A percentile compares a stretch with the other conserved stretches of the same genome.
Conservation (phyloP, 2,329 filamentous ascomycete genomes). For the Botrytis medusae region DNA sequence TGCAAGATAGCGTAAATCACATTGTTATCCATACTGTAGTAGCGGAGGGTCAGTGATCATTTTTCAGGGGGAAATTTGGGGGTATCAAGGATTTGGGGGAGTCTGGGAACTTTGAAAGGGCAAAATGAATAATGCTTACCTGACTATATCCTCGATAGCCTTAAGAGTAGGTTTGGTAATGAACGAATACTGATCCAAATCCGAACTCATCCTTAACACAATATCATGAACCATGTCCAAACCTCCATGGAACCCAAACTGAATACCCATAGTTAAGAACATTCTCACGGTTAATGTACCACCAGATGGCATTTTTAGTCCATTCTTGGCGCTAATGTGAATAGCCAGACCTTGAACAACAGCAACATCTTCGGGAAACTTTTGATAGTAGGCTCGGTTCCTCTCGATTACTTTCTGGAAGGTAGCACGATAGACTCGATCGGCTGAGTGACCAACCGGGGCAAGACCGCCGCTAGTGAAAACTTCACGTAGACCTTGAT, state of each 20-base stretch:
- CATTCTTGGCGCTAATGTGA: constrained; percentile 55
- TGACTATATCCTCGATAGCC: constrained; percentile 59
- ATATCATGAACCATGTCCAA: constrained; percentile 73
- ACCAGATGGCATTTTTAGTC: constrained; percentile 68
- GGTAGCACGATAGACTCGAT: constrained; percentile 72
- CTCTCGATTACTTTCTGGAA: constrained; percentile 69
- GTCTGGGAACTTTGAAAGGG: neutral
- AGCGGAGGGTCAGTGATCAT: neutral
- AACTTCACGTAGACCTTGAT: constrained; percentile 74
- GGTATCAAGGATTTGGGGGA: neutral
- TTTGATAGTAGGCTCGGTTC: constrained; percentile 73
- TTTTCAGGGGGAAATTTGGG: neutral
- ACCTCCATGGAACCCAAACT: constrained; percentile 77
- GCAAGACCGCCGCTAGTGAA: constrained; percentile 85
- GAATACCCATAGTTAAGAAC: constrained; percentile 74
- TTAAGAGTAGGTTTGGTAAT: constrained; percentile 71
- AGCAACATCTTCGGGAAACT: constrained; percentile 78
- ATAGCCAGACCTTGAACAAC: constrained; percentile 52
- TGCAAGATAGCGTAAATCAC: constrained; percentile 53
- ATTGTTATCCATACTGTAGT: neutral
- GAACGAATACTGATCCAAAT: constrained; percentile 74
- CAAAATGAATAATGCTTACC: neutral
- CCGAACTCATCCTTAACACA: constrained; percentile 67
- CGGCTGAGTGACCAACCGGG: constrained; percentile 68
- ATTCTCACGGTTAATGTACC: constrained; percentile 70